Conservation (phyloP, 2,329 filamentous ascomycete genomes). For the Beauveria brongniartii region DNA sequence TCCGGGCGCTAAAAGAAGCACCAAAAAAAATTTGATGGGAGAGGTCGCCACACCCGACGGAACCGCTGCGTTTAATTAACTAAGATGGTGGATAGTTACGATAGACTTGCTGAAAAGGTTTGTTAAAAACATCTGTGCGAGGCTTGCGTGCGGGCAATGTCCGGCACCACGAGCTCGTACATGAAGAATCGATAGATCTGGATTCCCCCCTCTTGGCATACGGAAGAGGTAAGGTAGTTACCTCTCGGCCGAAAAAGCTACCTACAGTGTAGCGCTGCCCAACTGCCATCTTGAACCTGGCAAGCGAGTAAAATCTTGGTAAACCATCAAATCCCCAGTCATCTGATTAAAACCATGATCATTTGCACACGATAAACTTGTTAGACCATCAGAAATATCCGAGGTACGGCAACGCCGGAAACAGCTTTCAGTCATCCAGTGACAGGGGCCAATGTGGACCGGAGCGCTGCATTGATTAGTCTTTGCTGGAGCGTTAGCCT, state of each 20-base stretch:
- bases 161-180: too few relatives aligned
- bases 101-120: neutral
- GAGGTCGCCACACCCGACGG: neutral
- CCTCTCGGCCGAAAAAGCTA: too few relatives aligned
- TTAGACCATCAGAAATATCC: neutral
- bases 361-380: neutral
- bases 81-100: too few relatives aligned
- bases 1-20: conserved; percentile 2
- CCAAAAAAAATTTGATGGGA: neutral
- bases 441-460: neutral
- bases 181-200: too few relatives aligned
- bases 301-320: too few relatives aligned
- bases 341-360: neutral
- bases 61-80: neutral
- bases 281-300: too few relatives aligned
- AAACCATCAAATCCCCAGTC: neutral
- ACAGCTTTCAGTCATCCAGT: neutral
- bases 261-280: too few relatives aligned
- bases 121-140: neutral
- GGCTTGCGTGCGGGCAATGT: too few relatives aligned
- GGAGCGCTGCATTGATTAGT: neutral
- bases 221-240: too few relatives aligned
- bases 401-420: conserved; percentile 3
- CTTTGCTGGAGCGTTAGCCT: neutral
- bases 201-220: too few relatives aligned